These are phyloP conservation scores for Podaxis sp. DNA, from an alignment of 768 basidiomycete genomes.

Conservation along the genomic window DNA sequence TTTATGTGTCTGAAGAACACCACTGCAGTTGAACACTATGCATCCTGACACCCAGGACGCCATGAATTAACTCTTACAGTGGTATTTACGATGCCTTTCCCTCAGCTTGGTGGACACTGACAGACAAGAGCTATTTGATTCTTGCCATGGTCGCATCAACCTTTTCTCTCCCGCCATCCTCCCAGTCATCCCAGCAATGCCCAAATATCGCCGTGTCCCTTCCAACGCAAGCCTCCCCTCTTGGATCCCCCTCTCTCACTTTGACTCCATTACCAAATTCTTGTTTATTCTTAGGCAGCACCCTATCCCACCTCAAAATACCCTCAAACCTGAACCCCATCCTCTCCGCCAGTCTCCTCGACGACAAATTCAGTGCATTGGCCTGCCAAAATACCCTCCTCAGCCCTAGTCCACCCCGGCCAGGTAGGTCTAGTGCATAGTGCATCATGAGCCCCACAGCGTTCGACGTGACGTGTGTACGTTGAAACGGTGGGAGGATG, in stretches of 20 bases:
- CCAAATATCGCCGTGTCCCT: conserved; percentile 44
- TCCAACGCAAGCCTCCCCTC: conserved; percentile 23
- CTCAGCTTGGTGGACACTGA: neutral
- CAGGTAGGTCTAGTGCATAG: conserved; percentile 41
- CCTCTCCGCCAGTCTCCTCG: conserved; percentile 49
- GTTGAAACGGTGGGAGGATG: conserved; percentile 56
- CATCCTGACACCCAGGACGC: too few species aligned
- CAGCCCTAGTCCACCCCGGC: conserved; percentile 45
- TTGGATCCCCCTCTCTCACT: conserved; percentile 33
- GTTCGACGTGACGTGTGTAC: conserved; percentile 61
- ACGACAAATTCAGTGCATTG: conserved; percentile 44
- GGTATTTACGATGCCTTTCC: too few species aligned
- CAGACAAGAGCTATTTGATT: conserved; percentile 1
- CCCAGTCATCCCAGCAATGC: conserved; percentile 60
- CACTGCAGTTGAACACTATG: too few species aligned
- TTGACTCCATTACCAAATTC: conserved; percentile 32
- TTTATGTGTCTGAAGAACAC: too few species aligned
- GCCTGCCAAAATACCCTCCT: conserved; percentile 65
- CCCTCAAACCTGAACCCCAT: conserved; percentile 62
- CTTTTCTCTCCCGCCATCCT: conserved; percentile 31
- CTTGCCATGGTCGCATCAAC: conserved; percentile 31
- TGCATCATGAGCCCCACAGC: conserved; percentile 49
- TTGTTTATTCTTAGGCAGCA: conserved; percentile 38
- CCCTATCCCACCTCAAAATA: conserved; percentile 51
- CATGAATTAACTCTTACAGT: too few species aligned